Percentiles rank a stretch among this genome's conserved stretches.
phyloP scores from a whole-genome alignment of 352 stramenopile genomes.

The Phytopythium litorale region DNA sequence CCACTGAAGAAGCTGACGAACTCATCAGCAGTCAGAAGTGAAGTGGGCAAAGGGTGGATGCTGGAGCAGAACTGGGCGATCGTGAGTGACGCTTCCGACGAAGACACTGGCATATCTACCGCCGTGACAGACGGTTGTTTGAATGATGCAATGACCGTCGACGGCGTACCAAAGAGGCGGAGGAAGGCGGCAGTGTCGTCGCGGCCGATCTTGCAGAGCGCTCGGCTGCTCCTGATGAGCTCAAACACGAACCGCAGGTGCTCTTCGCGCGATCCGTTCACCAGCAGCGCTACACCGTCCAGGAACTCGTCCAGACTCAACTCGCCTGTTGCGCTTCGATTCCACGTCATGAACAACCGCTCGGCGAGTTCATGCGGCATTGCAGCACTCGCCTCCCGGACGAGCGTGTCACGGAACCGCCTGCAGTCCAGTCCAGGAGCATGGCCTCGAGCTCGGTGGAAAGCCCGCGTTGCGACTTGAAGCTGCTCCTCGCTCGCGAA shows the following conservation, averaged over 20 bases:
- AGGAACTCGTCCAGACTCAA: constrained; percentile 38
- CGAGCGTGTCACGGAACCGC: constrained; percentile 32
- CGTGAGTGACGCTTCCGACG: background rate
- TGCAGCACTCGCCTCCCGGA: constrained; percentile 26
- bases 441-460: constrained; percentile 41
- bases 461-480: constrained; percentile 21
- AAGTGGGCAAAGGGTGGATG: background rate
- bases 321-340: constrained; percentile 13
- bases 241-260: constrained; percentile 40
- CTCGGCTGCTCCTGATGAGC: constrained; percentile 26
- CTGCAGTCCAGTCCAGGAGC: constrained; percentile 19
- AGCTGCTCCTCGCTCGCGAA: constrained; percentile 14
- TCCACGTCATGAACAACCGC: constrained; percentile 37
- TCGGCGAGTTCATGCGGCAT: constrained; percentile 29
- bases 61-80: constrained; percentile 1
- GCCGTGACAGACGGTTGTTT: background rate
- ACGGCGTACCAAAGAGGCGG: constrained; percentile 1
- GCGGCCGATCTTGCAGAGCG: constrained; percentile 8
- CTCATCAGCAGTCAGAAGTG: background rate
- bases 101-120: too few species aligned
- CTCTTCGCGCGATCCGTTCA: constrained; percentile 37
- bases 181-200: constrained; percentile 26
- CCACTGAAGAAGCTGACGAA: constrained; percentile 7
- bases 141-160: constrained; percentile 18
- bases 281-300: constrained; percentile 19